Conservation (phyloP, 2,329 filamentous ascomycete genomes). For the Hypoxylon sp. region DNA sequence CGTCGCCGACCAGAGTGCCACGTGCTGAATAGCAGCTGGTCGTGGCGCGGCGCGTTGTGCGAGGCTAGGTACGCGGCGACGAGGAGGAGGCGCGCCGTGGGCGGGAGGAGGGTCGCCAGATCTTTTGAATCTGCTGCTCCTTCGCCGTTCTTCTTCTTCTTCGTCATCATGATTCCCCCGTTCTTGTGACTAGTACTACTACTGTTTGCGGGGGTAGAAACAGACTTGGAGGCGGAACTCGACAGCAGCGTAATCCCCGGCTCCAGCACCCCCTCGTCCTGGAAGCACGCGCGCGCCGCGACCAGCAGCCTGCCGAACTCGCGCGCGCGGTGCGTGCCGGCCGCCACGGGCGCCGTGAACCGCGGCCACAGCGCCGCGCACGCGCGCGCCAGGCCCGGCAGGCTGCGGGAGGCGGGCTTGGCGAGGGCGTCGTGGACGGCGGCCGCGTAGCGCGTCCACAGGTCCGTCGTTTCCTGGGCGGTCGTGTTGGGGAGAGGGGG, state of each 20-base stretch:
- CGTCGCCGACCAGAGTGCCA: slow-evolving; percentile 67
- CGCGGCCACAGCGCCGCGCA: slow-evolving; percentile 84
- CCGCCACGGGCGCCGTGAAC: slow-evolving; percentile 82
- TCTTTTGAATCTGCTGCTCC: slow-evolving; percentile 50
- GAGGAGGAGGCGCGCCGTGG: slow-evolving; percentile 78
- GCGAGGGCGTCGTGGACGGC: slow-evolving; percentile 90
- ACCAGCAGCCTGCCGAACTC: slow-evolving; percentile 89
- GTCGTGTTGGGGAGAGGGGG: slow-evolving; percentile 65
- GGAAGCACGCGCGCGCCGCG: slow-evolving; percentile 74
- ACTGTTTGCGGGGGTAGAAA: slow-evolving; percentile 35
- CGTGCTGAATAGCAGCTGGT: slow-evolving; percentile 81
- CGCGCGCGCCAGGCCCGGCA: slow-evolving; percentile 76
- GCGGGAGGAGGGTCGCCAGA: slow-evolving; percentile 71
- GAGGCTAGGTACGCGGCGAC: slow-evolving; percentile 84
- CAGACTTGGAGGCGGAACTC: slow-evolving; percentile 7
- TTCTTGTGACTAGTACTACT: too few relatives aligned
- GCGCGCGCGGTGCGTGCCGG: slow-evolving; percentile 77
- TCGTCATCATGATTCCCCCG: too few relatives aligned
- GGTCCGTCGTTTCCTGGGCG: slow-evolving; percentile 68
- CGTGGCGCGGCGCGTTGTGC: slow-evolving; percentile 80
- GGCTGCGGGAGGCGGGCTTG: slow-evolving; percentile 81
- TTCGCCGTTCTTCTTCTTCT: slow-evolving; percentile 10
- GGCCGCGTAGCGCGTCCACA: slow-evolving; percentile 84
- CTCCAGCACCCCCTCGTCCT: slow-evolving; percentile 76
- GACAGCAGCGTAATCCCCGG: slow-evolving; percentile 63